A percentile compares a stretch with the other conserved stretches of the same genome.
phyloP scores from a whole-genome alignment of 495 filamentous ascomycete species.

The Penicillium coffeae region DNA sequence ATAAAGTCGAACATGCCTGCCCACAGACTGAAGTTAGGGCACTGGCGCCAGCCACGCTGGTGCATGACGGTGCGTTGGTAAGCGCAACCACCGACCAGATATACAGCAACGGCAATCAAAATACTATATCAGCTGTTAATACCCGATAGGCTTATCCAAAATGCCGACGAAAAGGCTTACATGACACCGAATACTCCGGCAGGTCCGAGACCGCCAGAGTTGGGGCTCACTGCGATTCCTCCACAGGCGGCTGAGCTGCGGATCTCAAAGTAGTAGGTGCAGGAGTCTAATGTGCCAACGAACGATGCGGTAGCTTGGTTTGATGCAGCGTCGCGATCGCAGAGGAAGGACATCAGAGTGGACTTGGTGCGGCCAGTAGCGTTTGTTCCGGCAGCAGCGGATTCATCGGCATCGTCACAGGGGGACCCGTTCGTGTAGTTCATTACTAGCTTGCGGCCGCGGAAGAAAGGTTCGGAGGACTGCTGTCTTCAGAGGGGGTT shows the following conservation, averaged over 20 bases:
- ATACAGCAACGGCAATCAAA: conserved; percentile 76
- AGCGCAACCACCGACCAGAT: conserved; percentile 86
- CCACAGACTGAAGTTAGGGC: conserved; percentile 94
- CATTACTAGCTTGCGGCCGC: conserved; percentile 85
- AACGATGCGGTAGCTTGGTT: conserved; percentile 69
- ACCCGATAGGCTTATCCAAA: neutral
- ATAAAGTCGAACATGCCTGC: conserved; percentile 79
- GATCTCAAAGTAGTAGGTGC: conserved; percentile 97
- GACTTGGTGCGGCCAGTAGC: conserved; percentile 62
- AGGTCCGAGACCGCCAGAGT: conserved; percentile 69
- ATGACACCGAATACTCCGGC: conserved; percentile 92
- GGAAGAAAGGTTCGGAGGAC: conserved; percentile 68
- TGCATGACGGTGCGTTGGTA: conserved; percentile 95
- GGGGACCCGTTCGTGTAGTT: conserved; percentile 90
- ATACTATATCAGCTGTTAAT: conserved; percentile 33
- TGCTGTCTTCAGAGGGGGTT: conserved; percentile 46
- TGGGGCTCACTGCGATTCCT: conserved; percentile 55
- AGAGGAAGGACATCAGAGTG: conserved; percentile 87
- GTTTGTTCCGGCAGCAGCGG: conserved; percentile 21
- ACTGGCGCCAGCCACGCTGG: conserved; percentile 89
- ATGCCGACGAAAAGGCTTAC: conserved; percentile 41
- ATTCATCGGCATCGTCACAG: conserved; percentile 44
- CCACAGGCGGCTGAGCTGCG: conserved; percentile 83
- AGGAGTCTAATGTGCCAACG: conserved; percentile 81
- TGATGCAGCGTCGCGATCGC: conserved; percentile 66